Conservation (phyloP, 2,329 filamentous ascomycete genomes). For the Aspergillus transmontanensis region DNA sequence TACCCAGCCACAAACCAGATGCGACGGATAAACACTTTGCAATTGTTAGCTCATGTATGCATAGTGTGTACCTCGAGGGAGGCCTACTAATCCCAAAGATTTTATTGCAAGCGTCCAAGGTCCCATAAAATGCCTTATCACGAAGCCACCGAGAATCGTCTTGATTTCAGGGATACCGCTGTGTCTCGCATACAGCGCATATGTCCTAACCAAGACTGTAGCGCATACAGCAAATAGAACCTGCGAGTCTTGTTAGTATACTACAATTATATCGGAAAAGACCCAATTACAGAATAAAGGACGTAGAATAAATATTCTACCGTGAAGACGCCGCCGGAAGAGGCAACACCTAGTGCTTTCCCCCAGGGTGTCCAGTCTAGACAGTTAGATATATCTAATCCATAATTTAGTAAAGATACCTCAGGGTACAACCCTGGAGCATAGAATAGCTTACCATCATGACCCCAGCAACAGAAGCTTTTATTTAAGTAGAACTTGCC, state of each 20-base stretch:
- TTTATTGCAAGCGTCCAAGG: constrained; percentile 88
- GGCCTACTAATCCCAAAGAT: constrained; percentile 76
- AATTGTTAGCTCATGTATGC: constrained; percentile 28
- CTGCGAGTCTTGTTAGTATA: constrained; percentile 47
- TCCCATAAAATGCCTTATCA: constrained; percentile 85
- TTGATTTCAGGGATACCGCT: constrained; percentile 98
- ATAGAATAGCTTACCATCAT: constrained; percentile 58
- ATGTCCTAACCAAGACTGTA: constrained; percentile 77
- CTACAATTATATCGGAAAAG: neutral
- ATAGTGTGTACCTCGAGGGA: neutral
- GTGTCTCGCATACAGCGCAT: constrained; percentile 85
- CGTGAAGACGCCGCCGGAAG: constrained; percentile 72
- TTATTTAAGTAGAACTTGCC: constrained; percentile 90
- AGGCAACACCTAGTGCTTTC: constrained; percentile 67
- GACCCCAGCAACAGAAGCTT: constrained; percentile 90
- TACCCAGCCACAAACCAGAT: constrained; percentile 94
- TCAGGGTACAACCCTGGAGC: neutral
- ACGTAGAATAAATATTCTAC: constrained; percentile 87
- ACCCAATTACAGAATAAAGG: constrained; percentile 70
- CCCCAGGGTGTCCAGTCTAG: constrained; percentile 87
- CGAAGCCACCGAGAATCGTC: constrained; percentile 89
- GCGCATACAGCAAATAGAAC: constrained; percentile 76
- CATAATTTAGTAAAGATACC: constrained; percentile 17
- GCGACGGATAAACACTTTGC: constrained; percentile 82
- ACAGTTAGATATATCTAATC: constrained; percentile 71